Evolutionary conservation across 2,329 filamentous ascomycete species (phyloP).

Genomic region (Microcyclosporella mali): DNA sequence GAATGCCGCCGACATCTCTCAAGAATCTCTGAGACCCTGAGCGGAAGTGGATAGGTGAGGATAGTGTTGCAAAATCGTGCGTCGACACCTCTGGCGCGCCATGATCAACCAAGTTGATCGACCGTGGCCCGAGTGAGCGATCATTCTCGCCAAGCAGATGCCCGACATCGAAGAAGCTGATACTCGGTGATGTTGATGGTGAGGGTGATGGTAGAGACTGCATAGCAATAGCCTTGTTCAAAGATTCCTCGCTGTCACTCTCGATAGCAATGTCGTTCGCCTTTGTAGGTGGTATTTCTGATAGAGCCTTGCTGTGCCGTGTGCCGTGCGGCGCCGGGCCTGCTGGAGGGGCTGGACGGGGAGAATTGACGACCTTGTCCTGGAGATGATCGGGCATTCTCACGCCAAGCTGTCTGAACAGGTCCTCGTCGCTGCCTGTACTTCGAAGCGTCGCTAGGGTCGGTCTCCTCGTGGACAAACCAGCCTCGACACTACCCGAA

Average conservation of each 20-base stretch:
- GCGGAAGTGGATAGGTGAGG: slow-evolving; percentile 16
- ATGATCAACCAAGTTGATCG: slow-evolving; percentile 56
- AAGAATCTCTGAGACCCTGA: slow-evolving; percentile 29
- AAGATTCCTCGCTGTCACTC: slow-evolving; percentile 15
- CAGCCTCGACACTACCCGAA: slow-evolving; percentile 47
- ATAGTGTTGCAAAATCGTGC: slow-evolving; percentile 37
- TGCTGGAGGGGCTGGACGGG: slow-evolving; percentile 37
- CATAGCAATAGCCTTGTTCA: slow-evolving; percentile 3
- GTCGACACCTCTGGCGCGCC: slow-evolving; percentile 26
- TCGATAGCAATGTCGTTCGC: slow-evolving; percentile 1
- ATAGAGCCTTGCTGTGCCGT: background rate
- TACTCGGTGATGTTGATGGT: slow-evolving; percentile 27
- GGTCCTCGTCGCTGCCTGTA: slow-evolving; percentile 87
- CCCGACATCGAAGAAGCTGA: slow-evolving; percentile 82
- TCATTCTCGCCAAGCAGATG: slow-evolving; percentile 60
- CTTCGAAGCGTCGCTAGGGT: slow-evolving; percentile 59
- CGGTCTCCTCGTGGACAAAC: slow-evolving; percentile 51
- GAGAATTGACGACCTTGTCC: slow-evolving; percentile 17
- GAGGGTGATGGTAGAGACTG: slow-evolving; percentile 16
- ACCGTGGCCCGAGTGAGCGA: slow-evolving; percentile 17
- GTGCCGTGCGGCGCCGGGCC: slow-evolving; percentile 30
- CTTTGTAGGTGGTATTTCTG: background rate
- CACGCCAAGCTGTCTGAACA: slow-evolving; percentile 70
- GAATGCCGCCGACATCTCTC: slow-evolving; percentile 29
- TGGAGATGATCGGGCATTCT: slow-evolving; percentile 51